These are phyloP conservation scores for Sugiyamaella floridensis DNA, from an alignment of 805 yeast species.

Conservation along the genomic window DNA sequence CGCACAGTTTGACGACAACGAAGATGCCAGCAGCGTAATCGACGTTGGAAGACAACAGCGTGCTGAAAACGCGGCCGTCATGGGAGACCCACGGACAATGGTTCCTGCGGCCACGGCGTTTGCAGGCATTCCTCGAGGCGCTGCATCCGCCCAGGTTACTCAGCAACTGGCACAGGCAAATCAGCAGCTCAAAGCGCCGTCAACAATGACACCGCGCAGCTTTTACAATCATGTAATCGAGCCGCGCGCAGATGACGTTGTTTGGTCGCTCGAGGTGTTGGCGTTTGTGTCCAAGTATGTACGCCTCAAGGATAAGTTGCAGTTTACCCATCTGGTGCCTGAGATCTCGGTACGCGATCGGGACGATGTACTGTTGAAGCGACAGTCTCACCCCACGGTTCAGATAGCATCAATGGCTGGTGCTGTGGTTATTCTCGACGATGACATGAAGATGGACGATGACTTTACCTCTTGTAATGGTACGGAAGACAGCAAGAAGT, in stretches of 20 bases:
- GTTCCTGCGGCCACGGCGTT: background rate
- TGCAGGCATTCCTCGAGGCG: background rate
- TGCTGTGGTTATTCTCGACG: constrained; percentile 4
- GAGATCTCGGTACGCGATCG: constrained; percentile 45
- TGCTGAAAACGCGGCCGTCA: background rate
- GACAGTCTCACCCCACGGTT: background rate
- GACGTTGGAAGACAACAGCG: background rate
- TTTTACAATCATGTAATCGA: constrained; percentile 67
- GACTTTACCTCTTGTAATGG: background rate
- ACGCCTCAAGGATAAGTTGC: constrained; percentile 62
- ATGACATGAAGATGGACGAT: constrained; percentile 15
- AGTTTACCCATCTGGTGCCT: constrained; percentile 68
- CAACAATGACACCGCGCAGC: constrained; percentile 39
- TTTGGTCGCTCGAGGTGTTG: constrained; percentile 84
- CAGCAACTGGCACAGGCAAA: too few relatives aligned
- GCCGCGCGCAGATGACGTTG: constrained; percentile 88
- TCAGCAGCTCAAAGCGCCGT: background rate
- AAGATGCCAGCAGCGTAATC: background rate
- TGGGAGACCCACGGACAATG: background rate
- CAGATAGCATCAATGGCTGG: background rate
- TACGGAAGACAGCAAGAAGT: constrained; percentile 1
- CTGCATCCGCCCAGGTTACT: background rate
- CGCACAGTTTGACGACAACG: background rate
- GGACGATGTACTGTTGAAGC: background rate
- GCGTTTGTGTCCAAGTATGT: constrained; percentile 94